These are phyloP conservation scores for Acanthamoeba sp. DNA, from an alignment of 208 protist genomes.

Conservation along the genomic window DNA sequence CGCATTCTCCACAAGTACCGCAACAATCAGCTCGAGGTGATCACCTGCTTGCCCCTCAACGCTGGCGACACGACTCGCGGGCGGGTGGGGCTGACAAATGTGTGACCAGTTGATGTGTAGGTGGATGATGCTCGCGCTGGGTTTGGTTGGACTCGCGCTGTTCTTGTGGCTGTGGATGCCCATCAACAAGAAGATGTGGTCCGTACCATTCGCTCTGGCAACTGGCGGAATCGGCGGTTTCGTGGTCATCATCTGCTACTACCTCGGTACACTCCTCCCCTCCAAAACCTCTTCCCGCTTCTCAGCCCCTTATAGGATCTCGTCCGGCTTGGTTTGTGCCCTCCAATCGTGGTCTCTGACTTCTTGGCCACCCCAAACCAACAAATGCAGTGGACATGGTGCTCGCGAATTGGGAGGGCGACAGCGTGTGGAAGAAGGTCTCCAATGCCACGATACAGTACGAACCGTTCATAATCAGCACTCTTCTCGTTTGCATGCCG, in stretches of 20 bases:
- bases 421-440: background rate
- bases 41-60: no score
- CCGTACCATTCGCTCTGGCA: background rate
- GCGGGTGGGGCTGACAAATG: no score
- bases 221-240: background rate
- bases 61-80: background rate
- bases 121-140: slow-evolving; percentile 8
- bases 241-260: background rate
- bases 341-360: no score
- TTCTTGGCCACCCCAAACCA: no score
- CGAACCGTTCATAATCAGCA: no score
- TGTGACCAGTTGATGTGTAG: background rate
- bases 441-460: background rate
- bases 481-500: no score
- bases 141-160: background rate
- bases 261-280: background rate
- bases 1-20: background rate
- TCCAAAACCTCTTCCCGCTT: no score
- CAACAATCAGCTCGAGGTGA: background rate
- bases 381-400: background rate
- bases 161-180: slow-evolving; percentile 37
- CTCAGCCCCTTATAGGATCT: no score
- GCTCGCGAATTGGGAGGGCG: background rate
- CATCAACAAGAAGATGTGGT: slow-evolving; percentile 42
- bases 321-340: no score